Evolutionary conservation across 306 rosid species (phyloP).

Genomic region (Delonix regia): DNA sequence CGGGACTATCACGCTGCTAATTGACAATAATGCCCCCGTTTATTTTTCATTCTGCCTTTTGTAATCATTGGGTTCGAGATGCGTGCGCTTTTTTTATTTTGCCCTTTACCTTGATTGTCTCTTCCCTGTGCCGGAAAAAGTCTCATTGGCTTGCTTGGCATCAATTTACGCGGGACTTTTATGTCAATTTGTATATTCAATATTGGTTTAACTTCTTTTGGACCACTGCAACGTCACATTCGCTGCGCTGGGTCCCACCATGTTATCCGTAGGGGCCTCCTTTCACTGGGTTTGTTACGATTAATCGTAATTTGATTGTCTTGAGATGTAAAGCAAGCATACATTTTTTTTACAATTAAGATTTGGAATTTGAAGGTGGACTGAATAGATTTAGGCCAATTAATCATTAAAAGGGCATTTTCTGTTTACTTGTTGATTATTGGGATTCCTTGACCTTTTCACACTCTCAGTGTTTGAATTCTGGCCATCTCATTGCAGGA

Average conservation of each 20-base stretch:
- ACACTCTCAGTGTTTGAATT: conserved; percentile 8
- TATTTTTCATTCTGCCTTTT: neutral
- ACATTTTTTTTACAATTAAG: too few relatives aligned
- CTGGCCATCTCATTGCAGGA: conserved; percentile 53
- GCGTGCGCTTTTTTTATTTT: neutral
- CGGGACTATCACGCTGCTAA: neutral
- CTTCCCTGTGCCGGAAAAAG: neutral
- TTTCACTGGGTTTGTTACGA: neutral
- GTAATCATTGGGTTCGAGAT: neutral
- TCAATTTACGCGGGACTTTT: neutral
- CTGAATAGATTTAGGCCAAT: neutral
- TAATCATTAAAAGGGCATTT: neutral
- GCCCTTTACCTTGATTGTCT: neutral
- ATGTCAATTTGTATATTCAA: neutral
- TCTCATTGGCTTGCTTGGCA: neutral
- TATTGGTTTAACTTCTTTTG: neutral
- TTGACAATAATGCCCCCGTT: conserved; percentile 35
- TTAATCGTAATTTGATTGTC: neutral
- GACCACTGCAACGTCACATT: neutral
- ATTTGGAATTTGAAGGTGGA: too few relatives aligned
- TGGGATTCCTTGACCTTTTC: neutral
- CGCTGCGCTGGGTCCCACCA: neutral
- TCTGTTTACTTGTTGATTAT: neutral
- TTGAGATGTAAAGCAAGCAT: neutral
- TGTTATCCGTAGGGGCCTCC: neutral